phyloP scores from a whole-genome alignment of 306 rosid genomes.

The Cercis canadensis region DNA sequence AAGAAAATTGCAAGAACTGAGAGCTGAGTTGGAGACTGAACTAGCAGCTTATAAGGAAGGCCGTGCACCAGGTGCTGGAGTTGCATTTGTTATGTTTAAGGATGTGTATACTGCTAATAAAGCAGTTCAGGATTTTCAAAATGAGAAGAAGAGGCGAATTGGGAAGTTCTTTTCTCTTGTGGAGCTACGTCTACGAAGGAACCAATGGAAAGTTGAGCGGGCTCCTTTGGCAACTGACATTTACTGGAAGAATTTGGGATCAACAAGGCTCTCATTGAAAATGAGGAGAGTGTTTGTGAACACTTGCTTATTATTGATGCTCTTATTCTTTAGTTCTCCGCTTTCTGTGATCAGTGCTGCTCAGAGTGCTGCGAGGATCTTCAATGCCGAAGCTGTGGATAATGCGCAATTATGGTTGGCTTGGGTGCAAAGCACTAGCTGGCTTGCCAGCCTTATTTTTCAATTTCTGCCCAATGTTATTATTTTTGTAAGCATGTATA shows the following conservation, averaged over 20 bases:
- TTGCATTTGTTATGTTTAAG: constrained; percentile 90
- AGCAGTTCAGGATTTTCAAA: constrained; percentile 92
- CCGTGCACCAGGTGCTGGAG: constrained; percentile 85
- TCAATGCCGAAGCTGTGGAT: constrained; percentile 95
- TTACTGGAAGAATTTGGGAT: constrained; percentile 96
- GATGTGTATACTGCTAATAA: constrained; percentile 89
- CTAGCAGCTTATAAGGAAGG: constrained; percentile 86
- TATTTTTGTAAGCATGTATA: constrained; percentile 89
- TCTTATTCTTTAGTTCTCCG: constrained; percentile 93
- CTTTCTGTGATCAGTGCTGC: constrained; percentile 88
- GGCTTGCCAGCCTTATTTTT: constrained; percentile 89
- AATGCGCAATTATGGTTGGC: constrained; percentile 86
- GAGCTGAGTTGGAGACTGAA: constrained; percentile 89
- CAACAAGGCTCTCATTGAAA: constrained; percentile 65
- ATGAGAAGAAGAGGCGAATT: constrained; percentile 77
- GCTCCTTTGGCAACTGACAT: constrained; percentile 94
- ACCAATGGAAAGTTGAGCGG: constrained; percentile 97
- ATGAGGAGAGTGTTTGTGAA: constrained; percentile 80
- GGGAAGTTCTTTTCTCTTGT: constrained; percentile 84
- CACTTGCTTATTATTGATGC: constrained; percentile 78
- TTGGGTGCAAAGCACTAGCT: constrained; percentile 93
- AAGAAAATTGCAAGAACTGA: constrained; percentile 71
- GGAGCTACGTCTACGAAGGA: constrained; percentile 82
- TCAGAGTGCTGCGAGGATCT: constrained; percentile 83
- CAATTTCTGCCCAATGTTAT: constrained; percentile 94